A percentile compares a stretch with the other conserved stretches of the same genome.
phyloP scores from a whole-genome alignment of 148 eudicot species.

The Arbutus unedo region DNA sequence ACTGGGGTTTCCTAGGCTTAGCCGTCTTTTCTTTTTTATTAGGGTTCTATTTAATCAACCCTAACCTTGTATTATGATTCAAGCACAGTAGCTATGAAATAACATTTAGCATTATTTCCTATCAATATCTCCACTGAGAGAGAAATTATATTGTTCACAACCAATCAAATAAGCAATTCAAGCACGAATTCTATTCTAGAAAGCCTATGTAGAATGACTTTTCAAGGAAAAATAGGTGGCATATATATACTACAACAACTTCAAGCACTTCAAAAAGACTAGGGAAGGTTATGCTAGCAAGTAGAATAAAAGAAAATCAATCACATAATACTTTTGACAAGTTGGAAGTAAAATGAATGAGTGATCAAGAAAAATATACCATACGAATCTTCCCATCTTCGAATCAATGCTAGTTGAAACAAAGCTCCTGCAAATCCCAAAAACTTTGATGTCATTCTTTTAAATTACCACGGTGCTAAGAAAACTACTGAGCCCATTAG shows the following conservation, averaged over 20 bases:
- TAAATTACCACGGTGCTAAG: background rate
- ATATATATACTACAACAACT: background rate
- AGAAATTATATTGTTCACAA: background rate
- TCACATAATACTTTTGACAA: background rate
- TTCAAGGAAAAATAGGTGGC: background rate
- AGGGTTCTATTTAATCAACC: no score
- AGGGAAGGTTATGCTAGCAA: background rate
- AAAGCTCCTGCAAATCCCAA: constrained; percentile 62
- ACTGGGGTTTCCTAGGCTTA: no score
- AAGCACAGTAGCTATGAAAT: no score
- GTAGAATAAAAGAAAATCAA: background rate
- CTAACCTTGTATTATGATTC: no score
- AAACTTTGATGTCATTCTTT: constrained; percentile 4
- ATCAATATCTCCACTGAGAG: background rate
- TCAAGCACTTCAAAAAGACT: background rate
- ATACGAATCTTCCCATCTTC: constrained; percentile 71
- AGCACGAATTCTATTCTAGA: background rate
- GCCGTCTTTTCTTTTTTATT: no score
- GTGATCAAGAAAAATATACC: constrained; percentile 38
- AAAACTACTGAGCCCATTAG: background rate
- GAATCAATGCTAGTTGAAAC: constrained; percentile 67
- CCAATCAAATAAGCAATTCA: background rate
- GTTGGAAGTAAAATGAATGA: background rate
- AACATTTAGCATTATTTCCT: no score
- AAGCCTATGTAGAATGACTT: background rate